Evolutionary conservation across 345 rosid genomes (phyloP), one percentile per base, ranked within the genome.

Genomic region (Orychophragmus violaceus): DNA sequence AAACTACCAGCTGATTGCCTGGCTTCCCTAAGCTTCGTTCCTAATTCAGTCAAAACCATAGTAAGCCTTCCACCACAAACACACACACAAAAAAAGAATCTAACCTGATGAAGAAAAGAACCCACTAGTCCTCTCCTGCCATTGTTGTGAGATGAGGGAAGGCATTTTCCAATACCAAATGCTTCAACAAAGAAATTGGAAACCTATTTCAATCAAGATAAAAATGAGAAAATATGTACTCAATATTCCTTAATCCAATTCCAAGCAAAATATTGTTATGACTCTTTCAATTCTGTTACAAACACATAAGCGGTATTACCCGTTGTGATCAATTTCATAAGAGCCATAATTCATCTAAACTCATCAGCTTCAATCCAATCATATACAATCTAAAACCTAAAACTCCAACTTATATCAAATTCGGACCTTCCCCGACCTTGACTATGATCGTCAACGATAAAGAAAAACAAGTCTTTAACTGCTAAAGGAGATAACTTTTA

Each of bases 91-190:
- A 64, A 10, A 52, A 6, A 28, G 14, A 63, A 8, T 49, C 57
- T 18, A 61, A 92, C 98, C 98, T 49, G 98, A 90, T 36, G 96
- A 84, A 64, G 98, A 90, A 78, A 93, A 82, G 75, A 93, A 93
- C 21, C 80, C 91, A 64, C 72, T 85, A 37, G 98, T 87, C 79
- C 70, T 85, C 64, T 90, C 96, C 68, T 87, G 90, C 98, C 97
- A 90, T 75, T 75, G 96, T 13, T 88, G 91, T 76, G 92, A 81
- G 72, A 64, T 65, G 3, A 82, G 82, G 29, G 95, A 82, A 80
- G 95, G 83, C 98, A 92, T 92, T 74, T 64, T 64, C 76, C 60
- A 35, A 46, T 46, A 55, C 36, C 51, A 23, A 55, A 0, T 10
- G 7, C 64, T 63, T 46, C 19, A 45, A 55, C 59, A 35, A 56